phyloP scores from a whole-genome alignment of 106 monocot genomes.

The Iris macrosiphon region DNA sequence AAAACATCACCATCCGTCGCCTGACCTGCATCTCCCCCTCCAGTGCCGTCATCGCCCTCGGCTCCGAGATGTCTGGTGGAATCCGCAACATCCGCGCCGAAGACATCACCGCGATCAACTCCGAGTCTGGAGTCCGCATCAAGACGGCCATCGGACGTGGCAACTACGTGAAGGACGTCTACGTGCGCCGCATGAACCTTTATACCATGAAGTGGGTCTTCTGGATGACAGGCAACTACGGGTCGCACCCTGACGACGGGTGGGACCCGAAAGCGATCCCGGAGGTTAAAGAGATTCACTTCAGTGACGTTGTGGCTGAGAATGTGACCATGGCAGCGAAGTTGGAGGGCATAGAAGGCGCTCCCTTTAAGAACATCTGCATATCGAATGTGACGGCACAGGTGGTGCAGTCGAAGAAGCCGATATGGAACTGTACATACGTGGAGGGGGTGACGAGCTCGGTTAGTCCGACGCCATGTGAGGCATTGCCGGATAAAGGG shows the following conservation, averaged over 20 bases:
- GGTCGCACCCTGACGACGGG: conserved; percentile 57
- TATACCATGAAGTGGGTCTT: conserved; percentile 80
- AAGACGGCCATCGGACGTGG: conserved; percentile 81
- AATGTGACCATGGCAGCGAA: conserved; percentile 65
- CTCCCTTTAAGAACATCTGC: conserved; percentile 69
- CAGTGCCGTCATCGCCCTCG: conserved; percentile 79
- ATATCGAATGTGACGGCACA: conserved; percentile 67
- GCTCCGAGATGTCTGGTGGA: conserved; percentile 96
- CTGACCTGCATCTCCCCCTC: conserved; percentile 92
- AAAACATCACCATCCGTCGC: conserved; percentile 57
- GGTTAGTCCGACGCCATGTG: conserved; percentile 47
- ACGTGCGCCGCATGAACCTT: conserved; percentile 43
- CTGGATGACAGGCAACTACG: conserved; percentile 83
- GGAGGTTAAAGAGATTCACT: conserved; percentile 49
- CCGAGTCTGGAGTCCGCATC: conserved; percentile 72
- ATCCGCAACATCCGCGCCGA: conserved; percentile 69
- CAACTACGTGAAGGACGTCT: conserved; percentile 61
- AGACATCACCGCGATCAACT: conserved; percentile 66
- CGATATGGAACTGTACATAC: conserved; percentile 65
- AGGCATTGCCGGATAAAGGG: conserved; percentile 18
- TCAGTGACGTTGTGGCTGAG: conserved; percentile 59
- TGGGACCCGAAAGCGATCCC: conserved; percentile 76
- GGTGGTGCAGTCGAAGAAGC: conserved; percentile 53
- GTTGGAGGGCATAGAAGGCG: conserved; percentile 58
- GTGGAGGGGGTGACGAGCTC: conserved; percentile 29